A percentile compares a stretch with the other conserved stretches of the same genome.
Evolutionary conservation across 306 rosid genomes (phyloP).

Genomic region (Inga laurina): DNA sequence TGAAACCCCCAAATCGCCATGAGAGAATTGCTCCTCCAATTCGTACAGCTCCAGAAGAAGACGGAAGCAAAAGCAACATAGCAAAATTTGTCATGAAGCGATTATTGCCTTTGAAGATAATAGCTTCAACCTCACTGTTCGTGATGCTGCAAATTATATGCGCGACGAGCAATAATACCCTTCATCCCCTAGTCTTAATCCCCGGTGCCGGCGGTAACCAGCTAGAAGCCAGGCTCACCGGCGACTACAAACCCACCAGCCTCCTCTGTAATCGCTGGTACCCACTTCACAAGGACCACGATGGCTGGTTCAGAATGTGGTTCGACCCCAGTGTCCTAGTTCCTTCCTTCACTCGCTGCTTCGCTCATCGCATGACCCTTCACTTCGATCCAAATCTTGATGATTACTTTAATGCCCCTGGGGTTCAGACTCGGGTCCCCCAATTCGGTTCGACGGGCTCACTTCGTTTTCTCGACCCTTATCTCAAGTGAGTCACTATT

Average conservation of each 20-base stretch:
- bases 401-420: slow-evolving; percentile 71
- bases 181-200: slow-evolving; percentile 69
- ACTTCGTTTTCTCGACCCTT: slow-evolving; percentile 79
- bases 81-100: slow-evolving; percentile 31
- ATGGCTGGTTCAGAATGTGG: slow-evolving; percentile 92
- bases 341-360: slow-evolving; percentile 75
- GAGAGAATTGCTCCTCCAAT: neutral
- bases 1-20: neutral
- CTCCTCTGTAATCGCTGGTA: slow-evolving; percentile 65
- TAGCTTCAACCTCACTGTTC: neutral
- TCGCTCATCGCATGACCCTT: slow-evolving; percentile 86
- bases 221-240: slow-evolving; percentile 66
- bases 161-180: slow-evolving; percentile 23
- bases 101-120: neutral
- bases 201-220: slow-evolving; percentile 96
- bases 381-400: slow-evolving; percentile 48
- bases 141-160: neutral
- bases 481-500: slow-evolving; percentile 54
- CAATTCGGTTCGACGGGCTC: slow-evolving; percentile 74
- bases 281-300: slow-evolving; percentile 47
- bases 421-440: slow-evolving; percentile 69
- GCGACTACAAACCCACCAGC: slow-evolving; percentile 54
- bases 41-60: neutral
- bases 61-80: neutral
- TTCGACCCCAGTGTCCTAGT: slow-evolving; percentile 69